phyloP scores from a whole-genome alignment of 1,284 basidiomycete species.

The Trametes polyzona region DNA sequence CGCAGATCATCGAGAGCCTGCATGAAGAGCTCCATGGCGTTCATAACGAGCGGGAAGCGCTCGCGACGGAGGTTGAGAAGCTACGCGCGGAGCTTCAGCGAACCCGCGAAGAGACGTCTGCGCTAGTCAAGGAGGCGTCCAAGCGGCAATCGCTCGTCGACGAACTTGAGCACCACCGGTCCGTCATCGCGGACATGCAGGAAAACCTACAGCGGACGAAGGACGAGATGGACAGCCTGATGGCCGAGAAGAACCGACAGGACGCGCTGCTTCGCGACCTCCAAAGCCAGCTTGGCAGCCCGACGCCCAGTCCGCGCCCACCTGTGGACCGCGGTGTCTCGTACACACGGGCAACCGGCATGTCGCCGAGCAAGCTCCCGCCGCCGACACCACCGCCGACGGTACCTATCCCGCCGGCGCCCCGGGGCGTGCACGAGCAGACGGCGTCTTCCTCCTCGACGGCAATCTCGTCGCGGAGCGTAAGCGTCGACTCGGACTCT shows the following conservation, averaged over 20 bases:
- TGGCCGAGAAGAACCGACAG: constrained; percentile 71
- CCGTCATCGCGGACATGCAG: constrained; percentile 74
- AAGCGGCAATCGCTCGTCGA: constrained; percentile 71
- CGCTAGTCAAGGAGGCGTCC: constrained; percentile 71
- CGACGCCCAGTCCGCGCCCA: constrained; percentile 47
- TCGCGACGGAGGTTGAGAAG: constrained; percentile 56
- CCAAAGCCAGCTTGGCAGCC: constrained; percentile 72
- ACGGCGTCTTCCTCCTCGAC: constrained; percentile 47
- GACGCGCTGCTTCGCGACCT: constrained; percentile 73
- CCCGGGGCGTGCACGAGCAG: constrained; percentile 51
- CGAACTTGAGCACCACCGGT: constrained; percentile 79
- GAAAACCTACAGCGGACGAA: constrained; percentile 74
- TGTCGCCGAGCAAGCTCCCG: constrained; percentile 76
- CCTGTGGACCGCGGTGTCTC: constrained; percentile 57
- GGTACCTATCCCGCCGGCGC: constrained; percentile 84
- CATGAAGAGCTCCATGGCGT: constrained; percentile 52
- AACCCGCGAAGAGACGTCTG: constrained; percentile 60
- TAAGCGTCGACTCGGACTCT: constrained; percentile 64
- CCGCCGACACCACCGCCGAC: constrained; percentile 89
- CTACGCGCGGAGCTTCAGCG: constrained; percentile 64
- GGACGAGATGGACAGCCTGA: constrained; percentile 79
- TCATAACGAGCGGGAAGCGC: constrained; percentile 54
- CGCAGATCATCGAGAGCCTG: constrained; percentile 47
- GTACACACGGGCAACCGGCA: constrained; percentile 57
- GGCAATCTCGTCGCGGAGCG: constrained; percentile 55